Evolutionary conservation across 805 yeast species (phyloP), one percentile per base, ranked within the genome.

Genomic region (Cyberlindnera euphorbiae): DNA sequence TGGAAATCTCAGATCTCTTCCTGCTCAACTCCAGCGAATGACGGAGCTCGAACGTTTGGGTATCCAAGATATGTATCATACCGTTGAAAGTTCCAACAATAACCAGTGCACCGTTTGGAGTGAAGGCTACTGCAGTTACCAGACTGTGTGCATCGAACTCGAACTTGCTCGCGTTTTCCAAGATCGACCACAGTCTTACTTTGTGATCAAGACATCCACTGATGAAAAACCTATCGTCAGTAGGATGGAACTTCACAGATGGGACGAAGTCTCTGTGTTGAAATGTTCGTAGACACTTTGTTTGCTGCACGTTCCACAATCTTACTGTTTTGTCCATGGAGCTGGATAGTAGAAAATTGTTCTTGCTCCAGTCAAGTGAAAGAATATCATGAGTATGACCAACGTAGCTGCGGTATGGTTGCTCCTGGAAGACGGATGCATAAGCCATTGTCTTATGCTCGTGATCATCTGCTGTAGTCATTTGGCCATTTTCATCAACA

Each of bases 361-460:
- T 88, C 49, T 80, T 81, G 34, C 94, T 82, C 97, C 97, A 89
- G 50, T 84, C 85, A 23, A 89, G 53, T 9, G 83, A 75, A n/a
- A 86, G 57, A 12, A 90, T 69, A 40, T 86, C 82, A 30, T 73
- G 73, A 1, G 72, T 58, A 58, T 90, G 97, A 13, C 84, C 93
- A 28, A 56, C 59, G 43, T 77, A 82, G 11, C 69, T 69, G 21
- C 74, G 67, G 12, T 68, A 55, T 0, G 97, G 96, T 9, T 53
- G 55, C 4, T 77, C 73, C 45, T 79, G 81, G 56, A 89, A 88
- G 2, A 89, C 85, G 0, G 95, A 90, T 0, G 95, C 94, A 49
- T 71, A 73, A 7, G 64, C 56, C 8, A 44, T 31, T 28, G 46
- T 42, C 13, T 18, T 33, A 4, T 28, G 26, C 8, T 28, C 37